phyloP scores from a whole-genome alignment of 225 moss, liverwort and hornwort genomes.

The Sphagnum tenellum region DNA sequence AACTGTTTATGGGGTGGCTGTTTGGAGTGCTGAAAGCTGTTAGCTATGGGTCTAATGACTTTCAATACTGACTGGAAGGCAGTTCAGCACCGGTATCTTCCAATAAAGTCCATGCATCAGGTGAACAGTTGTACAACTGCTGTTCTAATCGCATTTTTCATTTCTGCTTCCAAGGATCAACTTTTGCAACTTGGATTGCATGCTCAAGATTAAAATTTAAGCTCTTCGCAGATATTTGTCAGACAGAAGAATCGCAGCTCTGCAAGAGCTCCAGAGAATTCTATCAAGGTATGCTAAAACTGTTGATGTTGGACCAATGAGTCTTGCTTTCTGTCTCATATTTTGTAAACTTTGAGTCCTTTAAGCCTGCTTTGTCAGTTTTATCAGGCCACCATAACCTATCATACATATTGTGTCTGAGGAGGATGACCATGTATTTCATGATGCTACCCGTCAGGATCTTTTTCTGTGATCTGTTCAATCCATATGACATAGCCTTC shows the following conservation, averaged over 20 bases:
- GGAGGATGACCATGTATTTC: no score
- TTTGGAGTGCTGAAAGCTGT: constrained; percentile 38
- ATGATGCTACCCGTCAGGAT: no score
- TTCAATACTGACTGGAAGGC: constrained; percentile 88
- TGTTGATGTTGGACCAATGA: no score
- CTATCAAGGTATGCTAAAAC: constrained; percentile 58
- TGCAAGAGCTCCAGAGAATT: constrained; percentile 75
- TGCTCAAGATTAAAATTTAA: no score
- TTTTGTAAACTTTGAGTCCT: no score
- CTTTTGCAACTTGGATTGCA: background rate
- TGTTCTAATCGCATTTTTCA: background rate
- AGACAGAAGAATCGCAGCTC: constrained; percentile 95
- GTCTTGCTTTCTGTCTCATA: background rate
- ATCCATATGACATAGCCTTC: no score
- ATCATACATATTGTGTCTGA: no score
- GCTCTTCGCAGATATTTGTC: constrained; percentile 80
- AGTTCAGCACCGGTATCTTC: constrained; percentile 80
- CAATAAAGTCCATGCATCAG: constrained; percentile 90
- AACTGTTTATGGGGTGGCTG: constrained; percentile 1
- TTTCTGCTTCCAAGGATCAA: background rate
- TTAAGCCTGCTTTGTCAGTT: no score
- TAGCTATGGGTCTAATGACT: constrained; percentile 94
- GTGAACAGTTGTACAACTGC: constrained; percentile 10
- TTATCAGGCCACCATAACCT: no score
- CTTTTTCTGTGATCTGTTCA: no score